A percentile compares a stretch with the other conserved stretches of the same genome.
Evolutionary conservation across 2,329 filamentous ascomycete species (phyloP).

Genomic region (Aspergillus cejpii): DNA sequence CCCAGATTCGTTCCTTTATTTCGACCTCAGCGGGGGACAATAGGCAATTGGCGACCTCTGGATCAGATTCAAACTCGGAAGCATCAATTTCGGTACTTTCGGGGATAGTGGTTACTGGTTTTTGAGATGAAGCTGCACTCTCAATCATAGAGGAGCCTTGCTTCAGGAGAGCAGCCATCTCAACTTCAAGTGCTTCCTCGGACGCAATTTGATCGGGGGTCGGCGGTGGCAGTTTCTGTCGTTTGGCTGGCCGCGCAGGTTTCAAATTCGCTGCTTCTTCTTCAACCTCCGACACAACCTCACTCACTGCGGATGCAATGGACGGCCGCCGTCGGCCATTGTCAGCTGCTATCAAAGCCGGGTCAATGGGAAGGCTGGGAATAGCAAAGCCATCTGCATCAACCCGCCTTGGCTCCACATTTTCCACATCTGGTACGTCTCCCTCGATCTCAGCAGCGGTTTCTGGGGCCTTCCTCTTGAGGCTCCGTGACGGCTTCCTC

Average conservation of each 20-base stretch:
- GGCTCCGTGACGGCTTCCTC: slow-evolving; percentile 48
- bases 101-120: slow-evolving; percentile 46
- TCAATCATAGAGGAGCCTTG: slow-evolving; percentile 35
- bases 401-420: slow-evolving; percentile 36
- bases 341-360: slow-evolving; percentile 30
- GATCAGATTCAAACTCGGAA: slow-evolving; percentile 82
- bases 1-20: slow-evolving; percentile 88
- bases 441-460: slow-evolving; percentile 41
- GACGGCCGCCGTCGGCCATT: slow-evolving; percentile 16
- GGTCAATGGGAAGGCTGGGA: slow-evolving; percentile 46
- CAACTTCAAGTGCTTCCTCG: slow-evolving; percentile 56
- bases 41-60: slow-evolving; percentile 74
- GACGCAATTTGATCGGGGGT: slow-evolving; percentile 56
- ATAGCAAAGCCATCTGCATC: slow-evolving; percentile 66
- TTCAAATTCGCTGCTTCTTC: slow-evolving; percentile 17
- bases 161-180: slow-evolving; percentile 62
- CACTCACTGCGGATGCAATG: slow-evolving; percentile 19
- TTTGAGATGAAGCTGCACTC: slow-evolving; percentile 15
- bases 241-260: slow-evolving; percentile 24
- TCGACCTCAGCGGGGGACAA: slow-evolving; percentile 66
- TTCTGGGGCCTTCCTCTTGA: slow-evolving; percentile 30
- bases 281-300: slow-evolving; percentile 19
- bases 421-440: slow-evolving; percentile 36
- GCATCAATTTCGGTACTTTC: slow-evolving; percentile 56
- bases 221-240: slow-evolving; percentile 42